These are phyloP conservation scores for Pichia manshurica DNA, from an alignment of 805 yeast genomes.

Conservation along the genomic window DNA sequence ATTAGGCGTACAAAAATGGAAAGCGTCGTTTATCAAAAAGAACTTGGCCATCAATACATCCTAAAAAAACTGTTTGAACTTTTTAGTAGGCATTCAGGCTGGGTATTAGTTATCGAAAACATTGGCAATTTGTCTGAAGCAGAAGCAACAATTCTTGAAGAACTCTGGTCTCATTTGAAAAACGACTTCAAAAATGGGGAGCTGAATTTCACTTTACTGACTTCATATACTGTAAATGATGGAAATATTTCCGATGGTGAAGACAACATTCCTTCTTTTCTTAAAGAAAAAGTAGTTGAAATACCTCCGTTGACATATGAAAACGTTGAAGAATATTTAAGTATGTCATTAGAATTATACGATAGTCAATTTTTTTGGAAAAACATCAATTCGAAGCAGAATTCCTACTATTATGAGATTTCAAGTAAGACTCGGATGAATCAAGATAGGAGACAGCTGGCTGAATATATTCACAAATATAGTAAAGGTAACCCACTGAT, in stretches of 20 bases:
- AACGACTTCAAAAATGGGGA: slow-evolving; percentile 11
- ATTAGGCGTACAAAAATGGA: slow-evolving; percentile 18
- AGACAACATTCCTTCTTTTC: slow-evolving; percentile 3
- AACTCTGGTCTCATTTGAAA: slow-evolving; percentile 23
- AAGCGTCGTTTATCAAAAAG: slow-evolving; percentile 28
- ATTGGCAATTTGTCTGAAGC: slow-evolving; percentile 38
- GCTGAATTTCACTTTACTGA: slow-evolving; percentile 8
- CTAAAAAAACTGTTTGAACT: slow-evolving; percentile 38
- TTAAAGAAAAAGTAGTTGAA: slow-evolving; percentile 5
- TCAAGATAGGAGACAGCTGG: slow-evolving; percentile 6
- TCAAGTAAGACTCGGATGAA: neutral
- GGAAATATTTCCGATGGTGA: neutral
- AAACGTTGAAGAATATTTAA: slow-evolving; percentile 4
- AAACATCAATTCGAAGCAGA: slow-evolving; percentile 1
- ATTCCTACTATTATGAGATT: slow-evolving; percentile 5
- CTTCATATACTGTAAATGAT: neutral
- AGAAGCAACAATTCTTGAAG: slow-evolving; percentile 30
- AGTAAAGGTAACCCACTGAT: slow-evolving; percentile 23
- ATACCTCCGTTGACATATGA: slow-evolving; percentile 8
- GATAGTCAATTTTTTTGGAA: slow-evolving; percentile 11
- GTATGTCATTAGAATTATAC: slow-evolving; percentile 2
- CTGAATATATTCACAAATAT: slow-evolving; percentile 17
- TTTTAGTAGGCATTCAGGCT: slow-evolving; percentile 34
- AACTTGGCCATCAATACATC: slow-evolving; percentile 37
- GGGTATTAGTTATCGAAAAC: slow-evolving; percentile 43